Conservation (phyloP, 2,329 filamentous ascomycete species). For the Colletotrichum simmondsii region DNA sequence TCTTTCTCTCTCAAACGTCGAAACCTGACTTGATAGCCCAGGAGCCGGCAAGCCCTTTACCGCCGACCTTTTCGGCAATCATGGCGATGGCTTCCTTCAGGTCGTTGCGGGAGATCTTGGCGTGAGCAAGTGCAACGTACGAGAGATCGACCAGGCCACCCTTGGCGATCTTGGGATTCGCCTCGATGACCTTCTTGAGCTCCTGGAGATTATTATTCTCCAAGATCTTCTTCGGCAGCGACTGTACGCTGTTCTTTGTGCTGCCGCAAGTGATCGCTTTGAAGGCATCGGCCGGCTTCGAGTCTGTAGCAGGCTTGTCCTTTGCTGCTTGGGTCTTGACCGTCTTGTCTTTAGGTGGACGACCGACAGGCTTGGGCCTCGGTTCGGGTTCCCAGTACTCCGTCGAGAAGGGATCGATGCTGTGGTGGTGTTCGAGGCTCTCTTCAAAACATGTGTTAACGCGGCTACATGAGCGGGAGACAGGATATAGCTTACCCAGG, state of each 20-base stretch:
- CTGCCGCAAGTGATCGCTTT: constrained; percentile 41
- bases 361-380: constrained; percentile 39
- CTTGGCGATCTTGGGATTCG: constrained; percentile 35
- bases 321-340: constrained; percentile 18
- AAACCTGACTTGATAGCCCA: constrained; percentile 25
- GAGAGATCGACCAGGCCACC: constrained; percentile 32
- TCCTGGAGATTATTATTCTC: constrained; percentile 46
- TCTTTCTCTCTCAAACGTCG: neutral
- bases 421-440: constrained; percentile 58
- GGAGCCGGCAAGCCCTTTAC: constrained; percentile 15
- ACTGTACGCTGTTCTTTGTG: constrained; percentile 7
- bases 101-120: constrained; percentile 33
- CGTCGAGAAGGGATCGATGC: constrained; percentile 87
- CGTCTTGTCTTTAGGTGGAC: neutral
- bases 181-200: constrained; percentile 51
- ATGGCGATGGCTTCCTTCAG: constrained; percentile 32
- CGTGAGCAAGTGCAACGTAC: constrained; percentile 31
- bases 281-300: constrained; percentile 48
- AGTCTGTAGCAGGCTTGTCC: constrained; percentile 47
- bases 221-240: constrained; percentile 39
- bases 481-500: constrained; percentile 62
- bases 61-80: constrained; percentile 22
- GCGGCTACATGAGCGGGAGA: constrained; percentile 32
- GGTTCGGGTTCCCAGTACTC: constrained; percentile 76
- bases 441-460: constrained; percentile 48